A percentile compares a stretch with the other conserved stretches of the same genome.
phyloP scores from a whole-genome alignment of 23 red algal genomes.

The Gracilaria domingensis region DNA sequence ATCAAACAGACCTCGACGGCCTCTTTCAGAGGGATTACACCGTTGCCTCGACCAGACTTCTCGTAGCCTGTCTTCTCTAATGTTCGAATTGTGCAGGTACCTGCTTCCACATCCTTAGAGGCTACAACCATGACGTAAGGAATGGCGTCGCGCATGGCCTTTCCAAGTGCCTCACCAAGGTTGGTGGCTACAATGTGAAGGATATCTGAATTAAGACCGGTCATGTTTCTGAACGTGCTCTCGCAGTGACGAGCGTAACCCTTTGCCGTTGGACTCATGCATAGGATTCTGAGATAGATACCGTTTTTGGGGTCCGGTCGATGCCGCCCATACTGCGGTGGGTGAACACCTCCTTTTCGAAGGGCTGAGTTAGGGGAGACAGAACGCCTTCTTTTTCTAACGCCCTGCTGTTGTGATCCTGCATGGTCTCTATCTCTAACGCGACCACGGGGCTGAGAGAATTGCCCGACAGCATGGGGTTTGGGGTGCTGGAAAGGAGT shows the following conservation, averaged over 20 bases:
- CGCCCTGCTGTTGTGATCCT: constrained; percentile 1
- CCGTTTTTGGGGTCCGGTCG: constrained; percentile 76
- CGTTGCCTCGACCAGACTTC: constrained; percentile 78
- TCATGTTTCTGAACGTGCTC: constrained; percentile 70
- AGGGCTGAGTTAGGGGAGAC: constrained; percentile 56
- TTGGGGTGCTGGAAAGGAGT: constrained; percentile 67
- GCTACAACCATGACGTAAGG: constrained; percentile 96
- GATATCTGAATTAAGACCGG: constrained; percentile 77
- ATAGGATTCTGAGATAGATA: constrained; percentile 82
- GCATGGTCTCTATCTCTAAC: constrained; percentile 45
- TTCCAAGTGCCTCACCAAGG: constrained; percentile 77
- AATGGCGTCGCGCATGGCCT: constrained; percentile 75
- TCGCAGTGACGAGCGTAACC: constrained; percentile 78
- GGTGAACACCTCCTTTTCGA: constrained; percentile 63
- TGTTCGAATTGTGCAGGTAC: constrained; percentile 89
- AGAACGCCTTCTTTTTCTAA: constrained; percentile 74
- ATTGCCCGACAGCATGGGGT: constrained; percentile 6
- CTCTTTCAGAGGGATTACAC: constrained; percentile 86
- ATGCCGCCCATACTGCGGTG: constrained; percentile 65
- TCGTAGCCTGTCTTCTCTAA: constrained; percentile 93
- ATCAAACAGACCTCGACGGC: constrained; percentile 83
- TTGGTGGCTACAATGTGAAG: constrained; percentile 75
- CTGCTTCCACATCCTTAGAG: constrained; percentile 77
- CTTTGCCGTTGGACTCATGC: constrained; percentile 82
- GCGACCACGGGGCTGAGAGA: constrained; percentile 32